Conservation (phyloP, 2,329 filamentous ascomycete genomes). For the Coniochaeta sp. region DNA sequence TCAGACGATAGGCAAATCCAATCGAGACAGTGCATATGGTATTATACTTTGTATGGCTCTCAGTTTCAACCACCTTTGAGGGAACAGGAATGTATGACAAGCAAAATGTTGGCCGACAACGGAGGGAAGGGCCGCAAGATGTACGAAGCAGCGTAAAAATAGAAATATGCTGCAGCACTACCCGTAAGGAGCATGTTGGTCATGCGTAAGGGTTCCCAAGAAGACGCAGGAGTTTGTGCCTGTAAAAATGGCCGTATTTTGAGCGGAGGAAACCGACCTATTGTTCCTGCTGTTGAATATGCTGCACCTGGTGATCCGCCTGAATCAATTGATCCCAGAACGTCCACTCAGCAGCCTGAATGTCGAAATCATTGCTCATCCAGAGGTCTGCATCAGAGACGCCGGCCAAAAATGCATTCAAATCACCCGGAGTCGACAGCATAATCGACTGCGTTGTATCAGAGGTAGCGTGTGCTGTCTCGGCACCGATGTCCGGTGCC, state of each 20-base stretch:
- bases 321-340: slow-evolving; percentile 18
- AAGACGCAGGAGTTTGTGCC: no score
- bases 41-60: no score
- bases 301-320: neutral
- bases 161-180: no score
- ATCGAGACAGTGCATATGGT: no score
- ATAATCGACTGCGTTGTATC: neutral
- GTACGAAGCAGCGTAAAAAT: no score
- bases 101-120: no score
- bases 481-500: neutral
- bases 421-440: neutral
- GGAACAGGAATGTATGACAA: no score
- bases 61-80: no score
- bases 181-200: no score
- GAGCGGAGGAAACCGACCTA: neutral
- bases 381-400: neutral
- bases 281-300: neutral
- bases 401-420: neutral
- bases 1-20: no score
- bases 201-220: no score
- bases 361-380: slow-evolving; percentile 7
- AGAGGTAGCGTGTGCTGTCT: neutral
- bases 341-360: slow-evolving; percentile 15
- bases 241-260: neutral
- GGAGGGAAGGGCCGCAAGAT: no score